Percentiles rank a stretch among this genome's conserved stretches.
phyloP scores from a whole-genome alignment of 148 eudicot genomes.

The Cornus florida region DNA sequence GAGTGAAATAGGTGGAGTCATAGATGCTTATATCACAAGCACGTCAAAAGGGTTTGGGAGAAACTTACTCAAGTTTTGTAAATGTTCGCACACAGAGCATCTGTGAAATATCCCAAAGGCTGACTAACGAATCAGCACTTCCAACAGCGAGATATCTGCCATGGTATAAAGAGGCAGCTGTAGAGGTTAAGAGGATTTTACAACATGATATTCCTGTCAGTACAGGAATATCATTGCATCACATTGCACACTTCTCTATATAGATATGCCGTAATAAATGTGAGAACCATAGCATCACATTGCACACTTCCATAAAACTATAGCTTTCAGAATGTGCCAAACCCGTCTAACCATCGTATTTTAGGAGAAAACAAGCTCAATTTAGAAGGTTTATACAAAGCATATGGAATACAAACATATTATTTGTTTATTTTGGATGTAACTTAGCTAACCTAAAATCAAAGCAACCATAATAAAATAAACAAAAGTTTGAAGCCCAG shows the following conservation, averaged over 20 bases:
- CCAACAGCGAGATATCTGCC: slow-evolving; percentile 97
- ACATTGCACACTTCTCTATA: not conserved
- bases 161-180: not conserved
- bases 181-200: not conserved
- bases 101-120: slow-evolving; percentile 93
- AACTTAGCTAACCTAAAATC: not conserved
- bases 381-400: not conserved
- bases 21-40: not conserved
- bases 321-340: not conserved
- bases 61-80: slow-evolving; percentile 86
- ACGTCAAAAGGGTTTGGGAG: not conserved
- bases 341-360: not conserved
- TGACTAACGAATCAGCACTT: slow-evolving; percentile 98
- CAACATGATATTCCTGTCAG: not conserved
- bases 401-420: not conserved
- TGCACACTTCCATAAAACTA: not conserved
- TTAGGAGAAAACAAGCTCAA: not conserved
- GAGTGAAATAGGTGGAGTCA: slow-evolving; percentile 7
- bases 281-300: not conserved
- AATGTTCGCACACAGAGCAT: slow-evolving; percentile 95
- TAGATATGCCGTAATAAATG: not conserved
- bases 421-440: not conserved
- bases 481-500: not conserved
- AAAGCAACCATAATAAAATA: not conserved
- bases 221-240: no score